Evolutionary conservation across 257 asterid species (phyloP).

Genomic region (Primulina tabacum): DNA sequence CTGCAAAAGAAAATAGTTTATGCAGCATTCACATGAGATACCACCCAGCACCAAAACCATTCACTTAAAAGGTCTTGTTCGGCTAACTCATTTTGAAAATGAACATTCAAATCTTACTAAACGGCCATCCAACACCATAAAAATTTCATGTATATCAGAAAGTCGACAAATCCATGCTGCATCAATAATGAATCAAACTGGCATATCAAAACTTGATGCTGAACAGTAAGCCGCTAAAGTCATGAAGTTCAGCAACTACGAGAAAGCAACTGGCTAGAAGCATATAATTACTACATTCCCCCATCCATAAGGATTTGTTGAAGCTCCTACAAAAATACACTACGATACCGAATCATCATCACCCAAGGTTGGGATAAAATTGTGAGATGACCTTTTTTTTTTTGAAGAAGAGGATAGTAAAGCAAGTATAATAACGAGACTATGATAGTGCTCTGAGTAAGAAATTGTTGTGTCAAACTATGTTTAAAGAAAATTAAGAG

Average conservation of each 20-base stretch:
- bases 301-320: too few species aligned
- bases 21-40: constrained; percentile 1
- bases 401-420: not conserved
- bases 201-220: not conserved
- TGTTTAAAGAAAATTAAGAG: not conserved
- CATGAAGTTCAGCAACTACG: not conserved
- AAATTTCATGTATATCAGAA: not conserved
- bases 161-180: not conserved
- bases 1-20: not conserved
- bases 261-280: not conserved
- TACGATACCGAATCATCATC: not conserved
- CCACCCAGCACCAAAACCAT: not conserved
- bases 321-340: too few species aligned
- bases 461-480: not conserved
- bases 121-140: not conserved
- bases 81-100: constrained; percentile 8
- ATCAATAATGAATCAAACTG: not conserved
- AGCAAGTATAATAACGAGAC: not conserved
- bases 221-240: not conserved
- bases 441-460: not conserved
- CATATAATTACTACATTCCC: not conserved
- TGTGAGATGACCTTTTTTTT: not conserved
- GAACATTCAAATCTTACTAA: not conserved
- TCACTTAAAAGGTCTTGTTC: constrained; percentile 8
- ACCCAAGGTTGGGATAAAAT: not conserved